Evolutionary conservation across 805 yeast species (phyloP).

Genomic region (Hanseniaspora nectarophila): DNA sequence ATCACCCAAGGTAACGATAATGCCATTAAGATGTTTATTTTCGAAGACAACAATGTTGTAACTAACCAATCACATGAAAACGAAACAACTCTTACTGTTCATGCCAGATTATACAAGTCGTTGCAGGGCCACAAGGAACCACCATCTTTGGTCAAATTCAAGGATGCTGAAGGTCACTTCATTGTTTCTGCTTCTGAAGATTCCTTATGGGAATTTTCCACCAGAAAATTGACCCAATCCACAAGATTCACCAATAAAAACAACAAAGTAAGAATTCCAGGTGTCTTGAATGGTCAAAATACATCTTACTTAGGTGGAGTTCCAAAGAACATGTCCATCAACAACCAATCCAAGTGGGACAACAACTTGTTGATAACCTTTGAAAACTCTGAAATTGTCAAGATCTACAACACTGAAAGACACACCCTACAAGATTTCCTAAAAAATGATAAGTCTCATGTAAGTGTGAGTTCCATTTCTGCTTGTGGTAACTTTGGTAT

Average conservation of each 20-base stretch:
- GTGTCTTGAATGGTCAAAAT: slow-evolving; percentile 51
- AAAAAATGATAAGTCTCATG: slow-evolving; percentile 58
- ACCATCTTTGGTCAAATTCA: slow-evolving; percentile 62
- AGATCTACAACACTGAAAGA: slow-evolving; percentile 77
- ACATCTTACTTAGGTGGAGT: slow-evolving; percentile 22
- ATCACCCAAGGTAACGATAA: slow-evolving; percentile 89
- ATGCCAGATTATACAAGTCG: slow-evolving; percentile 79
- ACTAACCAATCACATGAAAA: slow-evolving; percentile 28
- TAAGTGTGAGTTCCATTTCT: slow-evolving; percentile 65
- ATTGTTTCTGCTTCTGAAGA: slow-evolving; percentile 79
- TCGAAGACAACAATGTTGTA: slow-evolving; percentile 45
- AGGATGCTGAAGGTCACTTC: slow-evolving; percentile 71
- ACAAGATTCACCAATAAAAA: slow-evolving; percentile 53
- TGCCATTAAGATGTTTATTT: slow-evolving; percentile 75
- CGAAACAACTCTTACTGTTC: slow-evolving; percentile 41
- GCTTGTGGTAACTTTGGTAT: slow-evolving; percentile 92
- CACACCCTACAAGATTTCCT: slow-evolving; percentile 45
- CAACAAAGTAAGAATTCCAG: slow-evolving; percentile 43
- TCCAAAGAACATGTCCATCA: slow-evolving; percentile 60
- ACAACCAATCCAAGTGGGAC: slow-evolving; percentile 85
- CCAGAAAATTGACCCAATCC: slow-evolving; percentile 92
- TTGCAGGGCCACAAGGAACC: slow-evolving; percentile 98
- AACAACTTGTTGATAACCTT: slow-evolving; percentile 73
- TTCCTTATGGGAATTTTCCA: slow-evolving; percentile 82
- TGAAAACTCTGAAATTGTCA: slow-evolving; percentile 66